Base-by-base conservation (phyloP, 2,329 filamentous ascomycete species). In the Cytospora leucostoma region DNA sequence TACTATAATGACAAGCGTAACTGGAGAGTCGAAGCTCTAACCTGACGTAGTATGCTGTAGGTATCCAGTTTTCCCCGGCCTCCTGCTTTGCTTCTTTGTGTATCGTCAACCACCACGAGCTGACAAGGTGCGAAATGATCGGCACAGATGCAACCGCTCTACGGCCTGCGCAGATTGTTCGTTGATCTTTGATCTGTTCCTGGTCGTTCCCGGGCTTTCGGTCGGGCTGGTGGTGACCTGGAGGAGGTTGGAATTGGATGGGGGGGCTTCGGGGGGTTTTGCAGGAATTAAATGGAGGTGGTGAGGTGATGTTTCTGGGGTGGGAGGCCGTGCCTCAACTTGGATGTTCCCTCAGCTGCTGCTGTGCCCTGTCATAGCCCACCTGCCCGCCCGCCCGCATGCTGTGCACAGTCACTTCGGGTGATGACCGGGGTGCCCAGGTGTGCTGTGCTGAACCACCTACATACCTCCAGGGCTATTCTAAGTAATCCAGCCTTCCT, bases 11-110 rank as follows among this genome's bases (percentile, higher is more conserved):
- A 19, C 44, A 47, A n/a, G 21, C 27, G 44, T 47, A 10, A 44
- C 40, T 47, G 44, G 8, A 12, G n/a, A 19, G 19, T 17, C 44
- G 33, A 21, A 38, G 34, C 33, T 61, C 56, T 52, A 56, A 47
- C 44, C 44, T 47, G 44, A 47, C 44, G 44, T 47, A 47, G 44
- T 47, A 47, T 11, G 44, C 44, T 47, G 44, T 47, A n/a, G 44
- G 44, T 47, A 47, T 47, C 44, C 44, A 47, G n/a, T 47, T 47
- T 47, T 47, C 44, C 40, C 44, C 44, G 44, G 44, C 44, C 44
- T 47, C 44, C 44, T 47, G 44, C 44, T 47, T 47, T 47, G 44
- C n/a, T 19, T 47, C 10, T 37, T 47, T 19, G 44, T 47, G 44
- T 47, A 4, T 21, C 7, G 44, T 21, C 44, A 47, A 47, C 44